Percentiles rank a stretch among this genome's conserved stretches.
Evolutionary conservation across 73 alveolate genomes (phyloP).

Genomic region (Paramecium primaurelia): DNA sequence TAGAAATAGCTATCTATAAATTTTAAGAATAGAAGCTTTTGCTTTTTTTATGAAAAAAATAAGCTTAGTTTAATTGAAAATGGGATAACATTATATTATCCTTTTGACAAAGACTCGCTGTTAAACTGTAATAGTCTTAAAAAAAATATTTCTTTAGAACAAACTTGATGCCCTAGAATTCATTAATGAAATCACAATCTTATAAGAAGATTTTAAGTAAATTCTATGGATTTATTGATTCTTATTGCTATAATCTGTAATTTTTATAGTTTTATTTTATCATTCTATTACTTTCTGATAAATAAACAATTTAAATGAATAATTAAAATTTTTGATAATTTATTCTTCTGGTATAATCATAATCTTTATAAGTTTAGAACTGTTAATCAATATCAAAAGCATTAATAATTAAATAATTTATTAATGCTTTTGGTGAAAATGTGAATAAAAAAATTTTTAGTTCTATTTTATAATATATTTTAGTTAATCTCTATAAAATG

Average conservation of each 20-base stretch:
- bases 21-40: constrained; percentile 74
- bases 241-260: constrained; percentile 75
- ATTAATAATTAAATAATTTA: background rate
- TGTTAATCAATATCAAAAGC: constrained; percentile 78
- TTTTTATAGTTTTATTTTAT: constrained; percentile 82
- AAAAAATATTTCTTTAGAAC: constrained; percentile 55
- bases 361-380: constrained; percentile 96
- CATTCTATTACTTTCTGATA: constrained; percentile 64
- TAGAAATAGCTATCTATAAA: constrained; percentile 81
- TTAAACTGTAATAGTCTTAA: constrained; percentile 70
- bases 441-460: background rate
- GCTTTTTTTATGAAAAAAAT: constrained; percentile 68
- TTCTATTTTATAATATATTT: background rate
- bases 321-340: constrained; percentile 76
- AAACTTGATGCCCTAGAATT: constrained; percentile 94
- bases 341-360: constrained; percentile 92
- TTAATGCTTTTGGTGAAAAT: constrained; percentile 17
- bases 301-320: constrained; percentile 68
- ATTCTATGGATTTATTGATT: constrained; percentile 65
- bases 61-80: constrained; percentile 54
- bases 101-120: constrained; percentile 89
- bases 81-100: constrained; percentile 66
- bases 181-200: constrained; percentile 74
- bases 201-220: background rate
- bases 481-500: background rate